Base-by-base conservation (phyloP, 1,139 yeast species). In the Blastobotrys ciferrii region DNA sequence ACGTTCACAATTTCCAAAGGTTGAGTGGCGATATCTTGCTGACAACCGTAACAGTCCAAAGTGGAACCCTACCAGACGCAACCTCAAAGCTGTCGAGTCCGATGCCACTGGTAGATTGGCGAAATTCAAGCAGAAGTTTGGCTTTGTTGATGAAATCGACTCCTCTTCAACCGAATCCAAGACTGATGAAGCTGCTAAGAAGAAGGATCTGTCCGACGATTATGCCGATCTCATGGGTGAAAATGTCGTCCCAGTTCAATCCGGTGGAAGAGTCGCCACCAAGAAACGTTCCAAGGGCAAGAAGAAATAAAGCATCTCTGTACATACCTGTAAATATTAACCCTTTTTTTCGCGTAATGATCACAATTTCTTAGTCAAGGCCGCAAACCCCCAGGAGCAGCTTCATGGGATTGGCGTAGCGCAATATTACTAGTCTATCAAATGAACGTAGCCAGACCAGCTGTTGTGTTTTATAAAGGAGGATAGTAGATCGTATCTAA, bases 41-140 rank as follows among this genome's bases (percentile, higher is more conserved):
- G 98, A 92, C 69, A 95, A 87, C 73, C 80, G 96, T 69, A 87
- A 87, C 63, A 82, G 80, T 60, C 79, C 87, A 31, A 70, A 84
- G 46, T 92, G 97, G 96, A 92, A 92, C 68, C 89, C 92, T 46
- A 78, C 86, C 56, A 80, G 91, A 68, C 79, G 85, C 20, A 95
- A 89, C 65, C 73, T 88, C 60, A 78, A 78, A 50, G 78, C 84
- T 36, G 76, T 79, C 33, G 96, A 88, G 66, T 84, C 87, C 30
- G 87, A 82, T 64, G 87, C 94, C 12, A 84, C 89, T 47, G 96
- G 96, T 58, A 84, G 83, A 68, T 73, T 91, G 65, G 87, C 85
- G 67, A 86, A 81, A 70, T 92, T 91, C 77, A 87, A 82, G 69
- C 80, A 82, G 67, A 87, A 80, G 71, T 91, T 47, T 71, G 81